phyloP scores from a whole-genome alignment of 495 filamentous ascomycete species.

The Aspergillus incahuasiensis region DNA sequence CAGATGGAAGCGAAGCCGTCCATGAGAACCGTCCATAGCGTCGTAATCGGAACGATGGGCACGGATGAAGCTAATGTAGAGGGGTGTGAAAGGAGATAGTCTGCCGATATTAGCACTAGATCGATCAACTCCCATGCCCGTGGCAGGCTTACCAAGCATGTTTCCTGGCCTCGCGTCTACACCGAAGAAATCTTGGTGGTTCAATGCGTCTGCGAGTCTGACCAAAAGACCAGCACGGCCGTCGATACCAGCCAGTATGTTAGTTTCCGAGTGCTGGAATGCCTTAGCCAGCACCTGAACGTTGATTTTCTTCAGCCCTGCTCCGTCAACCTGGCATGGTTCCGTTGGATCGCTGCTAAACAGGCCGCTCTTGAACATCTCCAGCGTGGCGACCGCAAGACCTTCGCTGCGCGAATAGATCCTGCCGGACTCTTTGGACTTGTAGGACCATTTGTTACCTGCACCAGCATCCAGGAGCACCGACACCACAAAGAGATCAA shows the following conservation, averaged over 20 bases:
- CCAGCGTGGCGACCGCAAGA: conserved; percentile 85
- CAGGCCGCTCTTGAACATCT: conserved; percentile 95
- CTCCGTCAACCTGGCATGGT: conserved; percentile 84
- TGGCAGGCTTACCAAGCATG: conserved; percentile 72
- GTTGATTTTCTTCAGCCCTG: conserved; percentile 70
- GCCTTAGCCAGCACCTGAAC: conserved; percentile 70
- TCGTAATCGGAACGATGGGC: conserved; percentile 85
- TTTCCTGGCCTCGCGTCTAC: conserved; percentile 82
- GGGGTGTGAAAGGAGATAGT: conserved; percentile 88
- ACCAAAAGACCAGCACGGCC: conserved; percentile 79
- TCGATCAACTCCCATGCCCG: neutral
- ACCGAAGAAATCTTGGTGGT: conserved; percentile 81
- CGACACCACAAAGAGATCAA: conserved; percentile 65
- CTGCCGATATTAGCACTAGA: conserved; percentile 39
- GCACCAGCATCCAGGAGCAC: conserved; percentile 66
- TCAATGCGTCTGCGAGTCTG: conserved; percentile 69
- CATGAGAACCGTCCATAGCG: conserved; percentile 85
- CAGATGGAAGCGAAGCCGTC: conserved; percentile 83
- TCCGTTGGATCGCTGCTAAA: conserved; percentile 81
- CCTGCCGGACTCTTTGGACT: conserved; percentile 82
- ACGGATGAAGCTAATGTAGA: conserved; percentile 81
- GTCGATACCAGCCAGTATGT: conserved; percentile 82
- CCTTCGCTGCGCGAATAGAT: conserved; percentile 85
- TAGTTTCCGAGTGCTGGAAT: conserved; percentile 75
- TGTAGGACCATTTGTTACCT: conserved; percentile 71